Conservation (phyloP, 1,284 basidiomycete species). For the Ceratobasidium theobromae region DNA sequence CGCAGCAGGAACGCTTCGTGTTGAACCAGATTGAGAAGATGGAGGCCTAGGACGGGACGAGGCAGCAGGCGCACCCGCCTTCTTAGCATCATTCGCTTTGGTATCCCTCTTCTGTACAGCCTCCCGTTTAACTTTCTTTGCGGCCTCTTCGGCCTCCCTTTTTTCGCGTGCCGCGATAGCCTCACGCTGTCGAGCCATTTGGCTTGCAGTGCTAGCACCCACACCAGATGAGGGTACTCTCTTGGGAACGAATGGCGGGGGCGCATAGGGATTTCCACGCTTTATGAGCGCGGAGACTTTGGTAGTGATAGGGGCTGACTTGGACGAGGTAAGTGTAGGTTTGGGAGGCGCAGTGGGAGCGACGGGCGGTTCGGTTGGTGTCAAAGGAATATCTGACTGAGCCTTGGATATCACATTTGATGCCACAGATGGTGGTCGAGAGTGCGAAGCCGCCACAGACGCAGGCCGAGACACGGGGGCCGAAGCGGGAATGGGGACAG, state of each 20-base stretch:
- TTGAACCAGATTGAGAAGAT: neutral
- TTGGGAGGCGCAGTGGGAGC: neutral
- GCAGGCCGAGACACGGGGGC: constrained; percentile 13
- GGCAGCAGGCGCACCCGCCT: neutral
- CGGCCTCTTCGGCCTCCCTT: constrained; percentile 13
- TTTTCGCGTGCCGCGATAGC: constrained; percentile 24
- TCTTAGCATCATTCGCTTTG: neutral
- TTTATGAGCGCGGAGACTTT: constrained; percentile 28
- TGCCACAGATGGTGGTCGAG: constrained; percentile 13
- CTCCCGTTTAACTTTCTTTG: constrained; percentile 4
- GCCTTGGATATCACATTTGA: constrained; percentile 5
- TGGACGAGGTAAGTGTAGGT: constrained; percentile 13
- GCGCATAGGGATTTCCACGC: constrained; percentile 18
- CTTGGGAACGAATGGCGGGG: constrained; percentile 25
- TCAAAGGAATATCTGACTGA: neutral
- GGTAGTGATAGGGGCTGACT: constrained; percentile 11
- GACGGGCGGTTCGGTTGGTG: neutral
- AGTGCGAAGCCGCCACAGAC: neutral
- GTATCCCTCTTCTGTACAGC: neutral
- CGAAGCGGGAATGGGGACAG: neutral
- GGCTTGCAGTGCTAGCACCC: constrained; percentile 15
- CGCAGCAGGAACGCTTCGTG: neutral
- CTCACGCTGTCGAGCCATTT: constrained; percentile 23
- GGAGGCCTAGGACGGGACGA: neutral
- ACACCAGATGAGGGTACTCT: neutral